phyloP scores from a whole-genome alignment of 176 grass and related monocot species.

The Ensete glaucum region DNA sequence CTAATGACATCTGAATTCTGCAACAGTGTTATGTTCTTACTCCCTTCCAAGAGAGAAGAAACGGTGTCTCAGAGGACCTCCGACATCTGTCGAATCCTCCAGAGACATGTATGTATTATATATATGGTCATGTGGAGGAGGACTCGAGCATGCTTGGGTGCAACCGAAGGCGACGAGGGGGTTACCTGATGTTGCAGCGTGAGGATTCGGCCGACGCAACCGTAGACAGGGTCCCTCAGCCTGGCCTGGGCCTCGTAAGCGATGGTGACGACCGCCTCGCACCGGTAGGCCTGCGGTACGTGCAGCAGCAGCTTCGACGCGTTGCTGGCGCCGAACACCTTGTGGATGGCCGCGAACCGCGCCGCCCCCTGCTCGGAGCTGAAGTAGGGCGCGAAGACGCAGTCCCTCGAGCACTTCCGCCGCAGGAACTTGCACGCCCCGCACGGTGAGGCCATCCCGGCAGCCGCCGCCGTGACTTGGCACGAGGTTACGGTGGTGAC shows the following conservation, averaged over 20 bases:
- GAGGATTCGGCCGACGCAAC: background rate
- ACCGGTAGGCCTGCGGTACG: background rate
- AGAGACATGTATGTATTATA: too few relatives aligned
- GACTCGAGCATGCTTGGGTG: too few relatives aligned
- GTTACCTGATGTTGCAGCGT: background rate
- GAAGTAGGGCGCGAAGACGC: conserved; percentile 5
- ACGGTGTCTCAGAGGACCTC: too few relatives aligned
- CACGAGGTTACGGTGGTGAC: too few relatives aligned
- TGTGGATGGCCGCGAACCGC: conserved; percentile 29
- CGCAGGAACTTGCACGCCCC: conserved; percentile 18
- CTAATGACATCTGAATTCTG: too few relatives aligned
- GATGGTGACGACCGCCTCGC: conserved; percentile 3
- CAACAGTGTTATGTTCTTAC: too few relatives aligned
- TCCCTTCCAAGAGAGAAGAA: too few relatives aligned
- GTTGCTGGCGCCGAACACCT: conserved; percentile 96
- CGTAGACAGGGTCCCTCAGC: background rate
- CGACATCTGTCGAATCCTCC: too few relatives aligned
- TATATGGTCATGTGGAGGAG: too few relatives aligned
- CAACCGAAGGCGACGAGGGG: too few relatives aligned
- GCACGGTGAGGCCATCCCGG: background rate
- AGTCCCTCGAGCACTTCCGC: background rate
- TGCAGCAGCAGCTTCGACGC: conserved; percentile 88
- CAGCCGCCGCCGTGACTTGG: background rate
- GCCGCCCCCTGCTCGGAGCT: background rate
- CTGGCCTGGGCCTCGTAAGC: background rate